Base-by-base conservation (phyloP, 75 land plant species). In the Picea glauca region DNA sequence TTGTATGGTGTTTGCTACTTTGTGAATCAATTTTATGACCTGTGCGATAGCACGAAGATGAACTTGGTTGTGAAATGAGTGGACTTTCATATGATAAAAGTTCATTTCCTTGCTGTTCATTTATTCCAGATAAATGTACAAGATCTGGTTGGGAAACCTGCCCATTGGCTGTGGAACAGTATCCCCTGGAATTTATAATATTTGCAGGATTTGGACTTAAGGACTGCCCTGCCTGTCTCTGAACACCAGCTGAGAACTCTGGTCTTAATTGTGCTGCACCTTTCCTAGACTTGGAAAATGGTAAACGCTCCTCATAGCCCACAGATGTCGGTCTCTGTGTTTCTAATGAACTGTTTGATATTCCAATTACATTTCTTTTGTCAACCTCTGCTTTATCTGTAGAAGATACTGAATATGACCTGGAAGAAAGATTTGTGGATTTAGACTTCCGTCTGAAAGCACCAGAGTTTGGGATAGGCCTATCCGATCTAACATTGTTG, bases 1-100 rank as follows among this genome's bases (percentile, higher is more conserved):
- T 60, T 65, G 72, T 75, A 18, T 38, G 33, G 14, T 68, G 57
- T 58, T 59, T 61, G 61, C 72, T 79, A 54, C 75, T 77, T 58
- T 78, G 79, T 40, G 67, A 54, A 46, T 33, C 33, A 38, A 21
- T 72, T 18, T 76, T 66, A 20, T 13, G 43, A 20, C 50, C 78
- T 60, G 11, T 21, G 26, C 50, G 46, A 1, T 74, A 13, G 46
- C 59, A 57, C 30, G 76, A 54, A 26, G 59, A 17, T 6, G 76
- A 74, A 74, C 20, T 58, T 57, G 76, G 26, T 58, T 32, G 33
- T 40, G 76, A 74, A 74, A 23, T 6, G 9, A 13, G 18, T 56
- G 76, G 33, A 57, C 33, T 14, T 54, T 74, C 76, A 54, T n/a
- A 54, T 30, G 13, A 74, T 74, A 31, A 20, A 13, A 33, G 3